These are phyloP conservation scores for Crucihimalaya himalaica DNA, from an alignment of 345 rosid genomes.

Conservation along the genomic window DNA sequence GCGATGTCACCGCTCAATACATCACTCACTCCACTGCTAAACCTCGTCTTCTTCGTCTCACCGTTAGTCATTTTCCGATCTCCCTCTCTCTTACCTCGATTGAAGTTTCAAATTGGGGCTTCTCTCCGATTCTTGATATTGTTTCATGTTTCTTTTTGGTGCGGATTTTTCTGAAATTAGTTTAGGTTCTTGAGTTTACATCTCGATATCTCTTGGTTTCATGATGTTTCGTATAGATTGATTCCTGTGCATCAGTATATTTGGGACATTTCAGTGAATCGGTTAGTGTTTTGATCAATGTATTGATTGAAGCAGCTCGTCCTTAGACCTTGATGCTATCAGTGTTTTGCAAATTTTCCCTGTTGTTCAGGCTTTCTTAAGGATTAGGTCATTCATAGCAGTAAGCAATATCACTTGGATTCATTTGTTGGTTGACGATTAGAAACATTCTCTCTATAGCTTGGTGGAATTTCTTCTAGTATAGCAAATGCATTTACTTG, in stretches of 20 bases:
- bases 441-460: background rate
- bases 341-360: background rate
- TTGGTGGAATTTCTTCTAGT: too few species aligned
- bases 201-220: constrained; percentile 12
- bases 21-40: constrained; percentile 75
- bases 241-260: background rate
- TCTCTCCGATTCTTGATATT: constrained; percentile 8
- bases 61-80: constrained; percentile 39
- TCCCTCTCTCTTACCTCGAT: background rate
- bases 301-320: constrained; percentile 14
- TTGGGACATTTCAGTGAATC: constrained; percentile 5
- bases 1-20: constrained; percentile 87
- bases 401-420: background rate
- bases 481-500: background rate
- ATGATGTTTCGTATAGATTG: constrained; percentile 11
- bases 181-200: background rate
- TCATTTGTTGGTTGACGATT: background rate
- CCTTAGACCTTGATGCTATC: constrained; percentile 15
- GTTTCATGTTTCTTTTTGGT: background rate
- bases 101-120: background rate
- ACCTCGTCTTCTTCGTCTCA: constrained; percentile 45
- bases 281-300: background rate
- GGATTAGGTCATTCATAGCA: background rate
- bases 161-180: constrained; percentile 7
- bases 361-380: background rate